A percentile compares a stretch with the other conserved stretches of the same genome.
These are phyloP conservation scores for Phycomyces nitens DNA, from an alignment of 192 early-diverging fungal species.

Conservation along the genomic window DNA sequence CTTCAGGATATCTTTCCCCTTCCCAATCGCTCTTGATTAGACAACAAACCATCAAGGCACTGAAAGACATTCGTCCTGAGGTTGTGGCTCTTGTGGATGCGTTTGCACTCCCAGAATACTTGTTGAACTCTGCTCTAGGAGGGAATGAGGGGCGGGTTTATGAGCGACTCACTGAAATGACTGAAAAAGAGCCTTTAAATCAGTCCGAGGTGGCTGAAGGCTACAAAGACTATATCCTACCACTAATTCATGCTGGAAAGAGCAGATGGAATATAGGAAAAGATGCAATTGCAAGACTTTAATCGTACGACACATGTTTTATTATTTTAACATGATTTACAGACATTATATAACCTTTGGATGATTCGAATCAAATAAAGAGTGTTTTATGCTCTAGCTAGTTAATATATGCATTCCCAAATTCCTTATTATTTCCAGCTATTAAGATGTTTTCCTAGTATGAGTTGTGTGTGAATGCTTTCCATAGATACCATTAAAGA, in stretches of 20 bases:
- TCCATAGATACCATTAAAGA: no score
- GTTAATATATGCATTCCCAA: no score
- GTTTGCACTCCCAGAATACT: constrained; percentile 70
- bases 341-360: no score
- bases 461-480: no score
- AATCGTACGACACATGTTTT: not conserved
- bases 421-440: no score
- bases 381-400: no score
- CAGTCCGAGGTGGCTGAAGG: constrained; percentile 49
- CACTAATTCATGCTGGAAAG: constrained; percentile 28
- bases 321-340: no score
- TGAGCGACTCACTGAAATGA: constrained; percentile 67
- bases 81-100: constrained; percentile 78
- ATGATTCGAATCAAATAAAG: no score
- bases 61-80: constrained; percentile 70
- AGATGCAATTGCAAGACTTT: constrained; percentile 22
- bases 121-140: constrained; percentile 76
- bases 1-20: constrained; percentile 49
- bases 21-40: constrained; percentile 50
- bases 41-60: constrained; percentile 43
- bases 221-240: constrained; percentile 43
- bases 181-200: constrained; percentile 73
- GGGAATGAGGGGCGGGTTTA: constrained; percentile 73
- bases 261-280: constrained; percentile 17
- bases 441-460: no score